These are phyloP conservation scores for Eruca vesicaria DNA, from an alignment of 441 rosid species.

Conservation along the genomic window DNA sequence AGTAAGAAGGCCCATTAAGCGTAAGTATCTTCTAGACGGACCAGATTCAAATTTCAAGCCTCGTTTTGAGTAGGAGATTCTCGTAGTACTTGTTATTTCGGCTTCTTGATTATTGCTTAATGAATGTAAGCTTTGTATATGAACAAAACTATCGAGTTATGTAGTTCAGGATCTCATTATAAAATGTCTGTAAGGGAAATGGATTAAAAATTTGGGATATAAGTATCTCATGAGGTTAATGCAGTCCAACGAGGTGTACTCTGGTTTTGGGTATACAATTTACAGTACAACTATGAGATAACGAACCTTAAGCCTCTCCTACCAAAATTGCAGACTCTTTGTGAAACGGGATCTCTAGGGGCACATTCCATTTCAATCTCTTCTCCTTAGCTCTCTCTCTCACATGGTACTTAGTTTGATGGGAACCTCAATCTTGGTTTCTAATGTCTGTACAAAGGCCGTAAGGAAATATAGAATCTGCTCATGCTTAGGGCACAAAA, in stretches of 20 bases:
- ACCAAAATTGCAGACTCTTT: too few relatives aligned
- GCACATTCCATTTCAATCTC: not conserved
- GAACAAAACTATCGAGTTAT: not conserved
- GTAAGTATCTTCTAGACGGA: too few relatives aligned
- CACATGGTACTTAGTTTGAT: not conserved
- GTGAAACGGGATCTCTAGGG: not conserved
- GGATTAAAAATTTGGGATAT: not conserved
- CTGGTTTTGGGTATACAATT: not conserved
- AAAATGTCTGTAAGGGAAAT: not conserved
- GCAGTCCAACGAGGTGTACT: not conserved
- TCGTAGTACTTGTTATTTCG: not conserved
- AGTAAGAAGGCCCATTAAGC: too few relatives aligned
- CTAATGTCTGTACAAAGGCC: too few relatives aligned
- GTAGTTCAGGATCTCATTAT: not conserved
- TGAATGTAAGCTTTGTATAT: not conserved
- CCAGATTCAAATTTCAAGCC: too few relatives aligned
- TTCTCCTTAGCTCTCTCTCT: not conserved
- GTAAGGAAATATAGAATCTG: not conserved
- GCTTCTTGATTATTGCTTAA: not conserved
- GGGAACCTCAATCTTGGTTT: too few relatives aligned
- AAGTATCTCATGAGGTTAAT: not conserved
- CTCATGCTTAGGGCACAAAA: not conserved
- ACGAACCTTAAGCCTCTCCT: not conserved
- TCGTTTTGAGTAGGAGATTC: too few relatives aligned
- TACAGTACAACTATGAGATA: not conserved